Evolutionary conservation across 192 early-diverging fungal species (phyloP).

Genomic region (Cetraspora pellucida): DNA sequence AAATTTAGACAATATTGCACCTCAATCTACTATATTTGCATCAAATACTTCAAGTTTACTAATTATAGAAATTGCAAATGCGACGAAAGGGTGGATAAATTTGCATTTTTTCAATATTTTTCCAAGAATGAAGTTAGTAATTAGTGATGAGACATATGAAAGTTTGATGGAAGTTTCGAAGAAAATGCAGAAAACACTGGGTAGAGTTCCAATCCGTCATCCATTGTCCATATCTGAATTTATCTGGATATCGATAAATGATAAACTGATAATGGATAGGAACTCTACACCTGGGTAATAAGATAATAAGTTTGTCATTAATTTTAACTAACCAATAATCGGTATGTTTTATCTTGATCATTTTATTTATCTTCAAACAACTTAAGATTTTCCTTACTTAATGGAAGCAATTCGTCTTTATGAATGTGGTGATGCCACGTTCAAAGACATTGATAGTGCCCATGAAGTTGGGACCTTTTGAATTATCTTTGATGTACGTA

Average conservation of each 20-base stretch:
- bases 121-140: constrained; percentile 97
- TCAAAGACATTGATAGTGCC: constrained; percentile 90
- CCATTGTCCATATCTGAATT: no score
- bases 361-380: not conserved
- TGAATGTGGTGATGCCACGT: constrained; percentile 84
- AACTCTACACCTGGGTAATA: constrained; percentile 92
- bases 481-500: constrained; percentile 73
- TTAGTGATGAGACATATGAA: constrained; percentile 63
- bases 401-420: constrained; percentile 92
- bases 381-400: constrained; percentile 89
- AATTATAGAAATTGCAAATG: constrained; percentile 79
- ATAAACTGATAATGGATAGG: constrained; percentile 90
- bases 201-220: no score
- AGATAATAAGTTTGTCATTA: not conserved
- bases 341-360: not conserved
- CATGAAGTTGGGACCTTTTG: constrained; percentile 97
- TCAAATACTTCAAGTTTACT: constrained; percentile 94
- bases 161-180: constrained; percentile 68
- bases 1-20: constrained; percentile 71
- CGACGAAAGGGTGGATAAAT: constrained; percentile 52
- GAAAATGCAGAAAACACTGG: constrained; percentile 83
- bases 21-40: constrained; percentile 74
- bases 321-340: not conserved
- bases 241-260: no score
- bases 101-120: constrained; percentile 99